A percentile compares a stretch with the other conserved stretches of the same genome.
Conservation (phyloP, 2,329 filamentous ascomycete genomes). For the Exophiala lecanii-corni region DNA sequence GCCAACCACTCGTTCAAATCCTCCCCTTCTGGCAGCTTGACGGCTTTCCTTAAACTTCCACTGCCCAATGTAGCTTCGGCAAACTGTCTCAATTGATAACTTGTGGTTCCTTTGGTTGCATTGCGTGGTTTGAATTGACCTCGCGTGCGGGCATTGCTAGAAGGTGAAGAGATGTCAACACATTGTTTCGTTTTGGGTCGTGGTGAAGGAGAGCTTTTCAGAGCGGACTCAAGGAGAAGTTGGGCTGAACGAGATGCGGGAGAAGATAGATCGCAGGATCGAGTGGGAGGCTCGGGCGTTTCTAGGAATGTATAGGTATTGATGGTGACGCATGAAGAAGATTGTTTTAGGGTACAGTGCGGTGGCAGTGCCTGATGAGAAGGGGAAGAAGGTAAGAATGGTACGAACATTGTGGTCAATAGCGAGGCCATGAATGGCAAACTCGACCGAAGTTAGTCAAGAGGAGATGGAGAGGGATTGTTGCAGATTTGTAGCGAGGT, state of each 20-base stretch:
- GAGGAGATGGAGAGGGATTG: neutral
- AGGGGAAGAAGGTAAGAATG: conserved; percentile 31
- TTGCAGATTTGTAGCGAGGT: neutral
- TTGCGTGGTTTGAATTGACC: conserved; percentile 88
- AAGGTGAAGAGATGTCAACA: conserved; percentile 35
- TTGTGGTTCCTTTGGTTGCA: conserved; percentile 77
- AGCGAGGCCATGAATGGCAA: conserved; percentile 56
- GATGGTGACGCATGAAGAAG: conserved; percentile 29
- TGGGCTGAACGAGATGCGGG: conserved; percentile 28
- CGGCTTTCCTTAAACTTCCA: conserved; percentile 90
- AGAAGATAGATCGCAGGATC: conserved; percentile 5
- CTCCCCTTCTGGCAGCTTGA: conserved; percentile 94
- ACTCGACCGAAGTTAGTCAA: neutral
- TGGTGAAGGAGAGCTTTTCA: conserved; percentile 33
- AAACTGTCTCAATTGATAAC: conserved; percentile 94
- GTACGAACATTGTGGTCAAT: conserved; percentile 74
- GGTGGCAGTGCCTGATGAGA: conserved; percentile 30
- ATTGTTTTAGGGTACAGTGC: conserved; percentile 28
- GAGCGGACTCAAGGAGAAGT: conserved; percentile 31
- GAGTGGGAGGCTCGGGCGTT: conserved; percentile 20
- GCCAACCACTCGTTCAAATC: conserved; percentile 98
- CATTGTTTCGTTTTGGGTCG: conserved; percentile 28
- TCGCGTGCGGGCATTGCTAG: conserved; percentile 78
- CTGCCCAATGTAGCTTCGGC: conserved; percentile 94
- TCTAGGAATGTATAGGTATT: conserved; percentile 26